These are phyloP conservation scores for Thymus quinquecostatus DNA, from an alignment of 257 asterid species.

Conservation along the genomic window DNA sequence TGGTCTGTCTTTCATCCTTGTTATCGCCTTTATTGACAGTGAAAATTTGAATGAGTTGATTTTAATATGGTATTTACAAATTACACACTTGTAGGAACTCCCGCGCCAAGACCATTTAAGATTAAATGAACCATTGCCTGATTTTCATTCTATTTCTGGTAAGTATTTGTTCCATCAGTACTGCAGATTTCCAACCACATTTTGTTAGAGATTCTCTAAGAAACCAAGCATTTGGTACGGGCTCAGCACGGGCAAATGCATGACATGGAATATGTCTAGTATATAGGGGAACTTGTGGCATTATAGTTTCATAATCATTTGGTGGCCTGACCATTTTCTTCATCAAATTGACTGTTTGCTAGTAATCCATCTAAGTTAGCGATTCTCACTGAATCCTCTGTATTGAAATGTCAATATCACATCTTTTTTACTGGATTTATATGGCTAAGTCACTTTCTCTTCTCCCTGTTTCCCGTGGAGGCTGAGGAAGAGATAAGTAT, in stretches of 20 bases:
- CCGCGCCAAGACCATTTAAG: conserved; percentile 73
- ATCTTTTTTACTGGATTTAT: background rate
- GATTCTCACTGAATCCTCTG: background rate
- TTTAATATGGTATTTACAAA: background rate
- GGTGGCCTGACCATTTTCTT: background rate
- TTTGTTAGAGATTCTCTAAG: conserved; percentile 13
- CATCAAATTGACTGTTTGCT: background rate
- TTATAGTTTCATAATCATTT: background rate
- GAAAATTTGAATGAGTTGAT: conserved; percentile 23
- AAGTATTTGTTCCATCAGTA: conserved; percentile 22
- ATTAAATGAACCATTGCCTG: conserved; percentile 58
- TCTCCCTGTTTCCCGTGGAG: conserved; percentile 5
- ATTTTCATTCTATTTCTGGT: conserved; percentile 71
- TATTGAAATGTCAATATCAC: conserved; percentile 1
- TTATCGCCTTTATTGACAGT: conserved; percentile 10
- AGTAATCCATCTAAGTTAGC: conserved; percentile 12
- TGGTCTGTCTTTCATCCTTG: conserved; percentile 15
- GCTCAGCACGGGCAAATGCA: conserved; percentile 2
- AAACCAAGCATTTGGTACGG: background rate
- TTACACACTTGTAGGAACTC: conserved; percentile 54
- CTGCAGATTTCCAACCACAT: conserved; percentile 16
- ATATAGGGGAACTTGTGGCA: background rate
- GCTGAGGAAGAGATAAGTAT: background rate
- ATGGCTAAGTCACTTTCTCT: background rate
- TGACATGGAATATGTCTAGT: background rate